These are phyloP conservation scores for Dovyalis caffra DNA, from an alignment of 345 rosid genomes.

Conservation along the genomic window DNA sequence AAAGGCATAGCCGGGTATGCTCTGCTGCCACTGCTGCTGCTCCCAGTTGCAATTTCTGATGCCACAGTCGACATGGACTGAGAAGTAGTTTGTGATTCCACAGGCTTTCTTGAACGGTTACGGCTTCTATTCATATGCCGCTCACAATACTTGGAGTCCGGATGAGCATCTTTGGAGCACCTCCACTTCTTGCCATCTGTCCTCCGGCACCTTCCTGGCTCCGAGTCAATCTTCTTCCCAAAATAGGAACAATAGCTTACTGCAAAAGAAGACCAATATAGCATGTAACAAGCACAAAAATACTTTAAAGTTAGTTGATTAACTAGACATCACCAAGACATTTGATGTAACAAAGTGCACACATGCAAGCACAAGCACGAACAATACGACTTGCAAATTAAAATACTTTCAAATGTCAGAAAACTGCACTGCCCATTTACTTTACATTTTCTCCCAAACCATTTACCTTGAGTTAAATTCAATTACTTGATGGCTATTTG, in stretches of 20 bases:
- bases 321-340: background rate
- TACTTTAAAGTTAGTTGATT: background rate
- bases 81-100: conserved; percentile 45
- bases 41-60: conserved; percentile 22
- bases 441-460: background rate
- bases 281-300: background rate
- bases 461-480: background rate
- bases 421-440: background rate
- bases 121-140: conserved; percentile 56
- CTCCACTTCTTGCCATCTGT: conserved; percentile 94
- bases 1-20: conserved; percentile 22
- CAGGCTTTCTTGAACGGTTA: conserved; percentile 66
- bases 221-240: conserved; percentile 78
- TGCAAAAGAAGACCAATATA: conserved; percentile 7
- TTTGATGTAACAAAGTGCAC: background rate
- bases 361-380: too few relatives aligned
- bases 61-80: conserved; percentile 32
- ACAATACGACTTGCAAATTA: background rate
- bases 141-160: conserved; percentile 59
- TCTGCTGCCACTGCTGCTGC: conserved; percentile 24
- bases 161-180: conserved; percentile 84
- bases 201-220: conserved; percentile 84
- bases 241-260: conserved; percentile 39
- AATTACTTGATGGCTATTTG: background rate
- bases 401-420: background rate